These are phyloP conservation scores for Albugo candida DNA, from an alignment of 352 stramenopile species.

Conservation along the genomic window DNA sequence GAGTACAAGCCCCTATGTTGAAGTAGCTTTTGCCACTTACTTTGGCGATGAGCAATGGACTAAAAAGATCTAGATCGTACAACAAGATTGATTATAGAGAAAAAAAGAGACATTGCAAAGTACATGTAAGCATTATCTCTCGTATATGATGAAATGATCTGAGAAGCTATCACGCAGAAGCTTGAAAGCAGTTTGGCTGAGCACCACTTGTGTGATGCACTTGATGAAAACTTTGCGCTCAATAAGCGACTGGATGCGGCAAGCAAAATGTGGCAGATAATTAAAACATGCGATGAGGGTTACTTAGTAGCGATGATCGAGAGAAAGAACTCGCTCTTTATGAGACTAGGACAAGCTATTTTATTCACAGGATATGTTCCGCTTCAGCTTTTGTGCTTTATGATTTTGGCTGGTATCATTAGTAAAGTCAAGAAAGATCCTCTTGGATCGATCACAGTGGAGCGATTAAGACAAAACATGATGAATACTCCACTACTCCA, in stretches of 20 bases:
- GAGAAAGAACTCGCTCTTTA: conserved; percentile 10
- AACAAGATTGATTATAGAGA: neutral
- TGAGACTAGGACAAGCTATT: conserved; percentile 22
- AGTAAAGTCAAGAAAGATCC: conserved; percentile 12
- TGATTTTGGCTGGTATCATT: conserved; percentile 21
- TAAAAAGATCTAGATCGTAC: neutral
- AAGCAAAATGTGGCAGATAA: conserved; percentile 15
- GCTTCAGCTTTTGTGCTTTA: conserved; percentile 41
- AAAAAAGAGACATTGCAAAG: no score
- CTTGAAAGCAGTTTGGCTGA: no score
- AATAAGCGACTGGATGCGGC: conserved; percentile 20
- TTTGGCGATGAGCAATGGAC: no score
- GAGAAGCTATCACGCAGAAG: no score
- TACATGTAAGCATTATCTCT: no score
- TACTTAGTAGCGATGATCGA: conserved; percentile 16
- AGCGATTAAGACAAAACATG: conserved; percentile 5
- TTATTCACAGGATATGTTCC: conserved; percentile 35
- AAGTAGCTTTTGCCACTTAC: no score
- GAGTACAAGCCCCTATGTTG: no score
- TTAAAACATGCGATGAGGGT: conserved; percentile 6
- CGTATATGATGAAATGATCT: no score
- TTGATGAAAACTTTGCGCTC: conserved; percentile 16
- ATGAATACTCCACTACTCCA: conserved; percentile 14
- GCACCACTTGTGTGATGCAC: neutral
- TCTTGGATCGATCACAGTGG: neutral